Conservation (phyloP, 2,329 filamentous ascomycete species). For the Aspergillus sp. region DNA sequence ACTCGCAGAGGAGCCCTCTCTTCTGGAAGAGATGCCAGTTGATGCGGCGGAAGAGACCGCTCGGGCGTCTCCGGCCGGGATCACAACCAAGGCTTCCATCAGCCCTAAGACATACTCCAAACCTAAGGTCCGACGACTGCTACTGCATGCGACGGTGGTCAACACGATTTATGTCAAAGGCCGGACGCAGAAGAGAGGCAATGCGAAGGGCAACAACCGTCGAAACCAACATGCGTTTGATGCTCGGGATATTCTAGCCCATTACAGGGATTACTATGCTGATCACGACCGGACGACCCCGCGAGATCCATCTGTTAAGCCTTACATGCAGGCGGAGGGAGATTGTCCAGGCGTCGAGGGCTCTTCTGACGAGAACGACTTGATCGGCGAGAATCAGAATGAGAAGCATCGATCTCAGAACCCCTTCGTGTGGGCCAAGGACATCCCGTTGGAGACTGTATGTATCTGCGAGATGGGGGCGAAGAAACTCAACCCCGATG, state of each 20-base stretch:
- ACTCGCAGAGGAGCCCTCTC: slow-evolving; percentile 1
- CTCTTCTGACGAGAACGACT: background rate
- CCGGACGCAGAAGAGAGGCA: slow-evolving; percentile 12
- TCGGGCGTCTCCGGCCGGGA: background rate
- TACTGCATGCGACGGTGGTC: slow-evolving; percentile 79
- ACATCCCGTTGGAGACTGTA: slow-evolving; percentile 65
- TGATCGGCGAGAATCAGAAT: background rate
- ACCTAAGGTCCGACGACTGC: slow-evolving; percentile 54
- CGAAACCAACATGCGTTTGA: slow-evolving; percentile 47
- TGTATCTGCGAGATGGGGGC: slow-evolving; percentile 88
- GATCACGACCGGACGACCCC: slow-evolving; percentile 23
- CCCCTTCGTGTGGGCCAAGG: slow-evolving; percentile 66
- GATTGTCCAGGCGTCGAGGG: background rate
- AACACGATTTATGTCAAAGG: slow-evolving; percentile 72
- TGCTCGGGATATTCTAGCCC: slow-evolving; percentile 30
- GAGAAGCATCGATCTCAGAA: background rate
- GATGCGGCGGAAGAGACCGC: slow-evolving; percentile 5
- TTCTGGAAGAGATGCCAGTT: slow-evolving; percentile 13
- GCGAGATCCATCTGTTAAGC: slow-evolving; percentile 6
- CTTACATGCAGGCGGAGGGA: background rate
- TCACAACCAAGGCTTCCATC: slow-evolving; percentile 5
- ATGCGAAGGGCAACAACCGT: slow-evolving; percentile 7
- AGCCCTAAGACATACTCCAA: slow-evolving; percentile 14
- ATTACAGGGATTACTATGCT: slow-evolving; percentile 34
- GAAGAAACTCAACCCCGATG: slow-evolving; percentile 56